Percentiles rank a stretch among this genome's conserved stretches.
Evolutionary conservation across 169 alveolate species (phyloP).

Genomic region (Plasmodium falciparum): DNA sequence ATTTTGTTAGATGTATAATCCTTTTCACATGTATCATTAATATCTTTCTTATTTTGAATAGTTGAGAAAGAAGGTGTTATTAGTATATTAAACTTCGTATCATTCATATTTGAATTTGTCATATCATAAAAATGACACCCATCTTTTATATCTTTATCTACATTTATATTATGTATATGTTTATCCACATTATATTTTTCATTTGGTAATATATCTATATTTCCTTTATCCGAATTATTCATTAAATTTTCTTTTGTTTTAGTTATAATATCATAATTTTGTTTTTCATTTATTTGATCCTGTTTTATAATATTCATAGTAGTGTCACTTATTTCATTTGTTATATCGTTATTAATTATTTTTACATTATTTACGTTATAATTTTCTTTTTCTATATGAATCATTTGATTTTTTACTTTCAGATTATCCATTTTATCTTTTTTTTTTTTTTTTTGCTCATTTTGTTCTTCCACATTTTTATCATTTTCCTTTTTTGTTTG

Average conservation of each 20-base stretch:
- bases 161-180: neutral
- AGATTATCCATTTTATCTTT: too few relatives aligned
- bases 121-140: neutral
- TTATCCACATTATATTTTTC: neutral
- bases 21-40: neutral
- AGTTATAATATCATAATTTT: neutral
- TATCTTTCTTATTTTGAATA: constrained; percentile 1
- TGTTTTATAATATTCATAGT: neutral
- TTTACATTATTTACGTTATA: neutral
- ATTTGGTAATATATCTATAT: neutral
- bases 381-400: too few relatives aligned
- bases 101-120: constrained; percentile 6
- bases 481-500: too few relatives aligned
- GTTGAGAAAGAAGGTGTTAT: constrained; percentile 63
- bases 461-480: too few relatives aligned
- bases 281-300: neutral
- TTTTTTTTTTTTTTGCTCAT: too few relatives aligned
- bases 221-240: neutral
- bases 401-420: too few relatives aligned
- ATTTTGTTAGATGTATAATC: neutral
- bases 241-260: neutral
- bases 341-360: neutral
- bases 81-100: constrained; percentile 26
- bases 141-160: neutral
- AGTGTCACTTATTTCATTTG: neutral